Evolutionary conservation across 768 basidiomycete genomes (phyloP).

Genomic region (Amanita polypyramis): DNA sequence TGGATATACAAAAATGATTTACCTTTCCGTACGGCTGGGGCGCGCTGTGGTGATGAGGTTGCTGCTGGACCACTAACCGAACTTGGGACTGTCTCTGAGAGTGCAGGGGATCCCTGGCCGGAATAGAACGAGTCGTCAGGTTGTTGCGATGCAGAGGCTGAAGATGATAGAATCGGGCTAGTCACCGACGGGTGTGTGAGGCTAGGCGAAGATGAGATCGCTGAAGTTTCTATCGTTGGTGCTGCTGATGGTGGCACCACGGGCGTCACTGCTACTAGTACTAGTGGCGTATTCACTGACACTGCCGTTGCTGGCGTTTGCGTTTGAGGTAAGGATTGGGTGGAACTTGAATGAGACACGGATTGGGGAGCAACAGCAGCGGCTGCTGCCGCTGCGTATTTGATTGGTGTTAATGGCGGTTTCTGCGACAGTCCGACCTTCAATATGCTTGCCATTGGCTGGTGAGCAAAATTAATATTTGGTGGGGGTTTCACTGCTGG

Average conservation of each 20-base stretch:
- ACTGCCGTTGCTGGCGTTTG: neutral
- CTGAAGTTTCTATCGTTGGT: conserved; percentile 35
- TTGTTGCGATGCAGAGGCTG: conserved; percentile 55
- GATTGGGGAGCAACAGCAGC: conserved; percentile 30
- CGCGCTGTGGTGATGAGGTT: conserved; percentile 51
- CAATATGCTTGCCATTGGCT: conserved; percentile 65
- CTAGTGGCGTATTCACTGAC: neutral
- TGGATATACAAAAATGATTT: conserved; percentile 15
- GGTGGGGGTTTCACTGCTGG: conserved; percentile 60
- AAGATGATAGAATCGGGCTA: conserved; percentile 75
- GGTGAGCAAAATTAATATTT: conserved; percentile 71
- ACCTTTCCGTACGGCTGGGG: conserved; percentile 35
- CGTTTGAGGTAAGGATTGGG: conserved; percentile 3
- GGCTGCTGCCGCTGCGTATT: conserved; percentile 90
- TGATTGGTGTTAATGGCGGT: conserved; percentile 66
- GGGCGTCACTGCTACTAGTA: conserved; percentile 14
- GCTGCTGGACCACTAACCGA: conserved; percentile 34
- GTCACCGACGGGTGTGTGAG: conserved; percentile 78
- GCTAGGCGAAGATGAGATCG: conserved; percentile 61
- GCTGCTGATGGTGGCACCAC: conserved; percentile 25
- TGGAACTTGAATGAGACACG: conserved; percentile 11
- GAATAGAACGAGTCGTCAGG: conserved; percentile 64
- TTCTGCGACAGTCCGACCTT: conserved; percentile 59
- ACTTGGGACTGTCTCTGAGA: conserved; percentile 53
- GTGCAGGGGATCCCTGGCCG: conserved; percentile 58